These are phyloP conservation scores for Penicillium hesseltinei DNA, from an alignment of 2,329 filamentous ascomycete species.

Conservation along the genomic window DNA sequence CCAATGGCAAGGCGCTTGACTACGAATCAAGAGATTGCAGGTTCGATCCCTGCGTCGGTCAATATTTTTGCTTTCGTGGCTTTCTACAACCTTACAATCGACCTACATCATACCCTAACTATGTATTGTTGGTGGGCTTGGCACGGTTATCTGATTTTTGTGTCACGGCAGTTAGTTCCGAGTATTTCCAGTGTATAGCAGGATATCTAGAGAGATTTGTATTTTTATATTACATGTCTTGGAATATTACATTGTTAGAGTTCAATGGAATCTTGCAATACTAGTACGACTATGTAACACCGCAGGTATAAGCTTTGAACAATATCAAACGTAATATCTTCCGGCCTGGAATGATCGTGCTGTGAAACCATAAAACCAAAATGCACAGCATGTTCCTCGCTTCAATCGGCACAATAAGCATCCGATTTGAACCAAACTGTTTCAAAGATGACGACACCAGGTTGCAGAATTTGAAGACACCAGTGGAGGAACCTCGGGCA, in stretches of 20 bases:
- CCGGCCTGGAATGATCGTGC: not conserved
- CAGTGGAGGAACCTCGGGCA: not conserved
- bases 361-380: not conserved
- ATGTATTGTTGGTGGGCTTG: too few species aligned
- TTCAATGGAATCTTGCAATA: not conserved
- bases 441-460: not conserved
- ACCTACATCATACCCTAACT: not conserved
- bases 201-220: not conserved
- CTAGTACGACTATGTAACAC: not conserved
- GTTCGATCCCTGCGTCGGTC: slow-evolving; percentile 46
- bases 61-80: slow-evolving; percentile 3
- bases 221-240: not conserved
- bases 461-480: not conserved
- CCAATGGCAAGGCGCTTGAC: slow-evolving; percentile 54
- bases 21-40: slow-evolving; percentile 54
- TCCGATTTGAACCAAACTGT: not conserved
- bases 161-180: not conserved
- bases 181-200: not conserved
- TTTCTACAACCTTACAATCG: too few species aligned
- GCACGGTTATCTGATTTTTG: too few species aligned
- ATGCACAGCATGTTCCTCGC: not conserved
- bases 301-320: not conserved
- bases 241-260: not conserved
- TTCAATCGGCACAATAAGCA: not conserved
- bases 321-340: not conserved